A percentile compares a stretch with the other conserved stretches of the same genome.
phyloP scores from a whole-genome alignment of 163 green algal genomes.

The Scenedesmus sp. region DNA sequence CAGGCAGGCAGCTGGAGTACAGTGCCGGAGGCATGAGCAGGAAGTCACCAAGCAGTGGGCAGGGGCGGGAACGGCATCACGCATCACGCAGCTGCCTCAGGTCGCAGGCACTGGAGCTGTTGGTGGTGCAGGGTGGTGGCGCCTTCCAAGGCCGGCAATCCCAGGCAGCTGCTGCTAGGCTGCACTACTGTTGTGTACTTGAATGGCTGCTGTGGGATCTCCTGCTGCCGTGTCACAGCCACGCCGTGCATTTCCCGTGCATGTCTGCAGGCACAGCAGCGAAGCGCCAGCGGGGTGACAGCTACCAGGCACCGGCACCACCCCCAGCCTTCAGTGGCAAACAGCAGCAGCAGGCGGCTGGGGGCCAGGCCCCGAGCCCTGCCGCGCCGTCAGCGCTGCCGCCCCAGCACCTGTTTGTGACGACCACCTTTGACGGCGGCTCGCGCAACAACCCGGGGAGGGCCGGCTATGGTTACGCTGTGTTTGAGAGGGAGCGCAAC shows the following conservation, averaged over 20 bases:
- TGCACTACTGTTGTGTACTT: too few relatives aligned
- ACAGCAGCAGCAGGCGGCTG: background rate
- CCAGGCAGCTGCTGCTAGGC: background rate
- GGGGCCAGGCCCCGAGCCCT: background rate
- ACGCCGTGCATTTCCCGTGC: background rate
- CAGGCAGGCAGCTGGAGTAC: too few relatives aligned
- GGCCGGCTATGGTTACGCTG: constrained; percentile 46
- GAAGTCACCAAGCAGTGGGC: too few relatives aligned
- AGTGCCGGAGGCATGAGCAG: too few relatives aligned
- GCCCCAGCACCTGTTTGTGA: background rate
- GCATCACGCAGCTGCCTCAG: too few relatives aligned
- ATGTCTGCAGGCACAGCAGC: background rate
- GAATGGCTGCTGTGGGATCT: too few relatives aligned
- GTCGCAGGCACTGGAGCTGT: too few relatives aligned
- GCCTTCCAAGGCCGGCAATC: too few relatives aligned
- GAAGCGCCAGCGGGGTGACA: background rate
- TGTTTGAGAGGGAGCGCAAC: constrained; percentile 17
- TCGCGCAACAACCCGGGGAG: constrained; percentile 48
- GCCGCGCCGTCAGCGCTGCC: background rate
- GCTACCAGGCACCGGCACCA: background rate
- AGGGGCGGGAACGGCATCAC: too few relatives aligned
- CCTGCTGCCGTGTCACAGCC: too few relatives aligned
- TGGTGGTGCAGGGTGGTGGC: too few relatives aligned
- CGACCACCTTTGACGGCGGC: constrained; percentile 43
- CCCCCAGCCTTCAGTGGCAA: constrained; percentile 15